Evolutionary conservation across 768 basidiomycete genomes (phyloP).

Genomic region (Lanmaoa rubissima): DNA sequence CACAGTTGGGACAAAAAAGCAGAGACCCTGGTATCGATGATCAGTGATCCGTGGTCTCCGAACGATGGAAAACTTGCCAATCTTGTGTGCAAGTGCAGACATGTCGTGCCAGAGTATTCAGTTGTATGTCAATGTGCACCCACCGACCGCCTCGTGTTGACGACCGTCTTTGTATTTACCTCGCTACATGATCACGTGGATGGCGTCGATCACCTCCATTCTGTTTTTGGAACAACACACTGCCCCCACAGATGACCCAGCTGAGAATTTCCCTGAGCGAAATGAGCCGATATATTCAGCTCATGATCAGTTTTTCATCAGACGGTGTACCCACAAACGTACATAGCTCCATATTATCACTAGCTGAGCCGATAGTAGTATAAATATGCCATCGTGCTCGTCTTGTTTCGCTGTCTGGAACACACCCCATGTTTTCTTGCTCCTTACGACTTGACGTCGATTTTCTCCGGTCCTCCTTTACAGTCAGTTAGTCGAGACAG

Average conservation of each 20-base stretch:
- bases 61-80: constrained; percentile 35
- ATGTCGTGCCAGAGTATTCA: constrained; percentile 2
- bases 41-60: constrained; percentile 1
- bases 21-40: constrained; percentile 63
- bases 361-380: not conserved
- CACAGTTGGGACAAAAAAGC: constrained; percentile 92
- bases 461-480: not conserved
- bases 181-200: constrained; percentile 19
- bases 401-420: constrained; percentile 14
- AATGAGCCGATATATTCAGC: not conserved
- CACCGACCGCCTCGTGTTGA: constrained; percentile 7
- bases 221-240: constrained; percentile 22
- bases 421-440: constrained; percentile 2
- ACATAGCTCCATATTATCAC: not conserved
- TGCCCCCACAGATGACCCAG: constrained; percentile 11
- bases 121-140: constrained; percentile 9
- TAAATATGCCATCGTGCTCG: constrained; percentile 14
- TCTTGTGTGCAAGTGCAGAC: constrained; percentile 44
- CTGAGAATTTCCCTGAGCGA: not conserved
- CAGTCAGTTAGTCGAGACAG: not conserved
- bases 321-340: constrained; percentile 4
- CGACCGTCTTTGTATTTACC: constrained; percentile 11
- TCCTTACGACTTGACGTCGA: not conserved
- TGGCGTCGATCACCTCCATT: constrained; percentile 15
- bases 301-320: not conserved